These are phyloP conservation scores for Scalesia atractyloides DNA, from an alignment of 129 eudicot genomes.

Conservation along the genomic window DNA sequence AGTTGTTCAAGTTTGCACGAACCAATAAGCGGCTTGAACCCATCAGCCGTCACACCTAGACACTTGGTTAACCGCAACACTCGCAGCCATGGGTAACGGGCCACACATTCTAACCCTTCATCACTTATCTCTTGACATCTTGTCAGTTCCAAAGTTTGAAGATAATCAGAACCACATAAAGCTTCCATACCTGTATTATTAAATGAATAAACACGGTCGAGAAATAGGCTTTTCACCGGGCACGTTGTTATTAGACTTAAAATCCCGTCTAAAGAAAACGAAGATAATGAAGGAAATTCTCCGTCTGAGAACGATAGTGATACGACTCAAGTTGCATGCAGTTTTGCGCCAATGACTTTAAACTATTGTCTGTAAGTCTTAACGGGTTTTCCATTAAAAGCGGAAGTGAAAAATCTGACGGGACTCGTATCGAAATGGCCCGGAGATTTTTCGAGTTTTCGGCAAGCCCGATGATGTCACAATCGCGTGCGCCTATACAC, in stretches of 20 bases:
- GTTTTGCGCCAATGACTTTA: conserved; percentile 61
- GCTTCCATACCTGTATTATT: conserved; percentile 77
- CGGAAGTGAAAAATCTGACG: conserved; percentile 70
- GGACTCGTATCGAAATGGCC: conserved; percentile 66
- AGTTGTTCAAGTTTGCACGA: conserved; percentile 48
- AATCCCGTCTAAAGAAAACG: conserved; percentile 64
- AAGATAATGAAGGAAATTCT: conserved; percentile 63
- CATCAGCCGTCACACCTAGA: conserved; percentile 71
- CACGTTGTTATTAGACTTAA: conserved; percentile 51
- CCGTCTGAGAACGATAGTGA: conserved; percentile 63
- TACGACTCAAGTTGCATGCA: conserved; percentile 65
- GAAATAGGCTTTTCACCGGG: conserved; percentile 56
- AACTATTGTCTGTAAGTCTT: conserved; percentile 68
- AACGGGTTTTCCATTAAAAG: conserved; percentile 56
- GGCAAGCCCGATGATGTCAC: conserved; percentile 59
- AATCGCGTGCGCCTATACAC: conserved; percentile 77
- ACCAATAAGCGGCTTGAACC: conserved; percentile 53
- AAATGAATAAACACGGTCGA: conserved; percentile 64
- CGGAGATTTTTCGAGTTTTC: conserved; percentile 56
- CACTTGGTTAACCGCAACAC: conserved; percentile 66
- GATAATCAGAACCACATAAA: conserved; percentile 54
- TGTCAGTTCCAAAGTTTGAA: conserved; percentile 60
- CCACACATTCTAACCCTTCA: conserved; percentile 60
- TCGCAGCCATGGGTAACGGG: conserved; percentile 37
- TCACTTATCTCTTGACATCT: conserved; percentile 80